These are phyloP conservation scores for Cylindrotheca closterium DNA, from an alignment of 108 stramenopile species.

Conservation along the genomic window DNA sequence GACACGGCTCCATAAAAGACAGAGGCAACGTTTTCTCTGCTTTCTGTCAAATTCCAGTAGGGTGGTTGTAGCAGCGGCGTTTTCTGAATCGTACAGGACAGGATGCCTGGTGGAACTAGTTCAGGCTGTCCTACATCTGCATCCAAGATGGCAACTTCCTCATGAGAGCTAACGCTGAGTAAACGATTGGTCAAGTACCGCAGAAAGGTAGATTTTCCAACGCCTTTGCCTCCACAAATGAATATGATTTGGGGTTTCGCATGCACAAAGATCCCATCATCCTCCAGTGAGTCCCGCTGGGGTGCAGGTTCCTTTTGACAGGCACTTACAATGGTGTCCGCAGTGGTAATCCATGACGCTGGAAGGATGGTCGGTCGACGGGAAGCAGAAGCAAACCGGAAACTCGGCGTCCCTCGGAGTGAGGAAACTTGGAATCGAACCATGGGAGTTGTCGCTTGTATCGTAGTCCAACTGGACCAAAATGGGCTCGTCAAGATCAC, in stretches of 20 bases:
- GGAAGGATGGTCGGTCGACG: conserved; percentile 40
- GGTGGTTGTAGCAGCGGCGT: conserved; percentile 80
- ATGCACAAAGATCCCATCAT: background rate
- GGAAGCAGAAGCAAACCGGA: conserved; percentile 14
- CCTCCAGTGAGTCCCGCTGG: conserved; percentile 13
- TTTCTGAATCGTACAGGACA: conserved; percentile 62
- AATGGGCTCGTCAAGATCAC: conserved; percentile 28
- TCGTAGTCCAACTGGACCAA: conserved; percentile 44
- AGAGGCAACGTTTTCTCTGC: conserved; percentile 24
- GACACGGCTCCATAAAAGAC: conserved; percentile 76
- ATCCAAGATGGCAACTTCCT: conserved; percentile 78
- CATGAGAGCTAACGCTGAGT: conserved; percentile 25
- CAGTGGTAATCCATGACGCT: conserved; percentile 38
- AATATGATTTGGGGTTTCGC: conserved; percentile 15
- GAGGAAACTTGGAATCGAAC: conserved; percentile 14
- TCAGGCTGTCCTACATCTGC: conserved; percentile 93
- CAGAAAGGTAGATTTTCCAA: conserved; percentile 87
- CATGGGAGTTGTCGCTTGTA: conserved; percentile 5
- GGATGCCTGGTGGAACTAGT: conserved; percentile 82
- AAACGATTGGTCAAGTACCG: conserved; percentile 80
- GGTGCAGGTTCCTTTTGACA: conserved; percentile 2
- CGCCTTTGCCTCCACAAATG: conserved; percentile 90
- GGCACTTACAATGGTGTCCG: conserved; percentile 32
- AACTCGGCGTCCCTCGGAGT: conserved; percentile 27
- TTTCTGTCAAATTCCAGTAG: conserved; percentile 39